Percentiles rank a stretch among this genome's conserved stretches.
Conservation (phyloP, 768 basidiomycete species). For the Tulasnella sp. region DNA sequence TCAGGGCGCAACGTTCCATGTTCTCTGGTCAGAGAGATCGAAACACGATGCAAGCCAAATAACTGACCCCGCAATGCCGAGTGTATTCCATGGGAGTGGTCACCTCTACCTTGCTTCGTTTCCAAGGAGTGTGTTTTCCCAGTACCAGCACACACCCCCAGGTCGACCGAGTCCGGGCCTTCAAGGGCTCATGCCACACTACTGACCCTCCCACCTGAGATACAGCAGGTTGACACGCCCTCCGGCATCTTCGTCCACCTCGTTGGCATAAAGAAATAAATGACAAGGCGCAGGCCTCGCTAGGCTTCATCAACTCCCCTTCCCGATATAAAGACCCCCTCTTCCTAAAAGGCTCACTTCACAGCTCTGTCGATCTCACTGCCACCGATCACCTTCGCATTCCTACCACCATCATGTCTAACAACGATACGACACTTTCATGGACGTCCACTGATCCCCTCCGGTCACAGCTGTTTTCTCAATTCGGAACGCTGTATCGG, state of each 20-base stretch:
- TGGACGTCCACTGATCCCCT: conserved; percentile 85
- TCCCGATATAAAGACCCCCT: background rate
- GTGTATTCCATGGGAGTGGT: conserved; percentile 9
- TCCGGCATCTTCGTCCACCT: conserved; percentile 12
- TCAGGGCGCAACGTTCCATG: too few relatives aligned
- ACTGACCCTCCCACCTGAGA: conserved; percentile 1
- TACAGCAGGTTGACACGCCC: conserved; percentile 13
- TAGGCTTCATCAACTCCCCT: conserved; percentile 2
- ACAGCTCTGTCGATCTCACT: background rate
- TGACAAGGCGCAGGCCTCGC: background rate
- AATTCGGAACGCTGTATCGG: conserved; percentile 19
- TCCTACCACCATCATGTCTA: conserved; percentile 16
- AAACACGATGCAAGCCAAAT: conserved; percentile 14
- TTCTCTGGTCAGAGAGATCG: too few relatives aligned
- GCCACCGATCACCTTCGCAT: conserved; percentile 1
- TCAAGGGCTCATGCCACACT: conserved; percentile 8
- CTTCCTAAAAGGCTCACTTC: background rate
- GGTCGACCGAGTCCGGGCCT: conserved; percentile 7
- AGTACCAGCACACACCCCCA: conserved; percentile 12
- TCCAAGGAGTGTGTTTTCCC: background rate
- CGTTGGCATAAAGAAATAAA: conserved; percentile 11
- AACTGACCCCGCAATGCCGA: conserved; percentile 12
- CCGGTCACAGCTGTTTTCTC: conserved; percentile 72
- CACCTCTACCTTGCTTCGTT: conserved; percentile 13
- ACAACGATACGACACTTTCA: conserved; percentile 41